Percentiles rank a stretch among this genome's conserved stretches.
phyloP scores from a whole-genome alignment of 2,329 filamentous ascomycete species.

The Neofusicoccum sp. region DNA sequence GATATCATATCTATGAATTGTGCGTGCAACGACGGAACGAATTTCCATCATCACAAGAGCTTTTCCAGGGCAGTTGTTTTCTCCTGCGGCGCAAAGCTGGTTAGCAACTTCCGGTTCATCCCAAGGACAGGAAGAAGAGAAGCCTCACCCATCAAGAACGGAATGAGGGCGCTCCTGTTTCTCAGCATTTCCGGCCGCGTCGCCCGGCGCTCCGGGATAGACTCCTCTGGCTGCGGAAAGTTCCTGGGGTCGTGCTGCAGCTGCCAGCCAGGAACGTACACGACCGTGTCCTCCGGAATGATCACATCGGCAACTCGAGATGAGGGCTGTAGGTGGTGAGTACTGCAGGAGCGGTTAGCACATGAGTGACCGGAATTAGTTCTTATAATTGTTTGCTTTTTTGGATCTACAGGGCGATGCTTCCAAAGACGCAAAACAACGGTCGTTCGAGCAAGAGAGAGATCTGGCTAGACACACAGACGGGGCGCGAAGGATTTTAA shows the following conservation, averaged over 20 bases:
- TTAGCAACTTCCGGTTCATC: neutral
- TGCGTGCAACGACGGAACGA: conserved; percentile 1
- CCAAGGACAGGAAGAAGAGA: neutral
- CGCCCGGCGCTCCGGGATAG: conserved; percentile 37
- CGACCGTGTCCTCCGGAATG: conserved; percentile 34
- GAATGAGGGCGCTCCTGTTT: conserved; percentile 3
- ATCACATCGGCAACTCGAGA: conserved; percentile 35
- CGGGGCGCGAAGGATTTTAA: too few species aligned
- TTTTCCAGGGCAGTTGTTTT: conserved; percentile 11
- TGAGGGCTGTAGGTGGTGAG: conserved; percentile 5
- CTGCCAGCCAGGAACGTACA: conserved; percentile 36
- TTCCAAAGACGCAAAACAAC: too few species aligned
- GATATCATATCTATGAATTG: conserved; percentile 20
- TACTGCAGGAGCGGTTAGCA: neutral
- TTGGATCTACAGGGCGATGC: too few species aligned
- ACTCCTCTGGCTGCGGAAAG: conserved; percentile 27
- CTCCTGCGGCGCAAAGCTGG: neutral
- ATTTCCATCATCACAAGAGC: conserved; percentile 10
- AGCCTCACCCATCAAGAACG: conserved; percentile 1
- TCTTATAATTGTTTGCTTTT: too few species aligned
- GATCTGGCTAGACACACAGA: too few species aligned
- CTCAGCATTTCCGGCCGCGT: neutral
- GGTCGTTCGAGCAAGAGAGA: too few species aligned
- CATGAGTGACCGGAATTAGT: too few species aligned
- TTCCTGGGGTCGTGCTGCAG: conserved; percentile 31